phyloP scores from a whole-genome alignment of 495 filamentous ascomycete genomes.

The Aspergillus coremiiformis region DNA sequence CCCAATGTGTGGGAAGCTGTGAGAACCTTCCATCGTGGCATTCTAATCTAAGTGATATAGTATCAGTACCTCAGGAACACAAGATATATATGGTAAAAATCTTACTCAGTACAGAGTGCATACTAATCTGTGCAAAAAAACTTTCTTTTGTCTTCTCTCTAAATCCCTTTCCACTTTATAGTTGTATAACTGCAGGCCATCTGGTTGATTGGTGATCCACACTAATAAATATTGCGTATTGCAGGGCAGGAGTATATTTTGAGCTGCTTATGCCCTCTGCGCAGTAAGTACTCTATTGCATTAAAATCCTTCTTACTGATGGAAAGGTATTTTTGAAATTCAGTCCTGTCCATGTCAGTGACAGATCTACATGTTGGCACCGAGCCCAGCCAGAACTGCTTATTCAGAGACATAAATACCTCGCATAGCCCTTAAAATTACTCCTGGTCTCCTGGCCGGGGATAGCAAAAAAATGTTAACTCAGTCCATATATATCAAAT shows the following conservation, averaged over 20 bases:
- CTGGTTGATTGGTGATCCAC: not conserved
- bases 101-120: no score
- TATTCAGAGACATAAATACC: conserved; percentile 34
- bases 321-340: conserved; percentile 64
- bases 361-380: conserved; percentile 6
- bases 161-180: no score
- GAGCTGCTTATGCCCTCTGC: conserved; percentile 77
- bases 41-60: no score
- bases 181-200: no score
- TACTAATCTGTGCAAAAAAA: no score
- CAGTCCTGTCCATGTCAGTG: conserved; percentile 42
- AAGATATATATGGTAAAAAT: no score
- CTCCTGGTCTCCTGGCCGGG: conserved; percentile 37
- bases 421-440: conserved; percentile 50
- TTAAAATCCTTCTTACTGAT: conserved; percentile 84
- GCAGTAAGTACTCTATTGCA: conserved; percentile 79
- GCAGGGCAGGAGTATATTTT: conserved; percentile 77
- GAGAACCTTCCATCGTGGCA: no score
- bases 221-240: conserved; percentile 65
- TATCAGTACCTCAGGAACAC: no score
- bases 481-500: not conserved
- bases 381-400: not conserved
- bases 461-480: not conserved
- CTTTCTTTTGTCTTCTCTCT: no score
- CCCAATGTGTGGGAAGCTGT: no score